Conservation (phyloP, 2,329 filamentous ascomycete genomes). For the Chaetomiaceae sp. region DNA sequence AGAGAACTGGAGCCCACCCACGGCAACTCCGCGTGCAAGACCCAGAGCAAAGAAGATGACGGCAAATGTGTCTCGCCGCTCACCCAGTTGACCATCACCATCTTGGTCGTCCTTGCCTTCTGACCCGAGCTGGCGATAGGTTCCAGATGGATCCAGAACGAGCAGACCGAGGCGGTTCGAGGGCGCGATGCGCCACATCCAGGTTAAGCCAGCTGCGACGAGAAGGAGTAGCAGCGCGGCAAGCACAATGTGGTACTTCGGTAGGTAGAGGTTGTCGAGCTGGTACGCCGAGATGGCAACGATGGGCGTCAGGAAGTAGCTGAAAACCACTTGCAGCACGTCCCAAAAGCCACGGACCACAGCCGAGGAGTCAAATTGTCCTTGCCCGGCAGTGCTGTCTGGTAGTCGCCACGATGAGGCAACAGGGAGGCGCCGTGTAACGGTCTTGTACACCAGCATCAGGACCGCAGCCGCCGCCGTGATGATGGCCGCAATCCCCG, state of each 20-base stretch:
- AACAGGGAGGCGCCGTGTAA: not conserved
- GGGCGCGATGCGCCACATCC: slow-evolving; percentile 1
- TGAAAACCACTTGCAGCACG: not conserved
- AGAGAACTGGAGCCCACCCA: slow-evolving; percentile 3
- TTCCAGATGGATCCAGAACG: not conserved
- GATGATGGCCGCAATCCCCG: not conserved
- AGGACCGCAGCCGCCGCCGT: not conserved
- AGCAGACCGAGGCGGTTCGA: slow-evolving; percentile 1
- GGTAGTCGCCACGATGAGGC: not conserved
- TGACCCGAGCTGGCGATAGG: not conserved
- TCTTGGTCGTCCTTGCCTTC: not conserved
- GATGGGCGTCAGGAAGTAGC: slow-evolving; percentile 1
- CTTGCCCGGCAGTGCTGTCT: not conserved
- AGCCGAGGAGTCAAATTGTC: not conserved
- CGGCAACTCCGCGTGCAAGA: not conserved
- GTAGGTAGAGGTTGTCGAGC: not conserved
- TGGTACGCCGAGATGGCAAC: slow-evolving; percentile 5
- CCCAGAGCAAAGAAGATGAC: not conserved
- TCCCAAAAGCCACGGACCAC: not conserved
- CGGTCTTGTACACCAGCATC: not conserved
- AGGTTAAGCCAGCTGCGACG: not conserved
- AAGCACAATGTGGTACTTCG: not conserved
- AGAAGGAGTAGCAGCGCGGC: not conserved
- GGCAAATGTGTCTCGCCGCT: not conserved
- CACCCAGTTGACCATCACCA: not conserved